Evolutionary conservation across 2,329 filamentous ascomycete species (phyloP).

Genomic region (Arthrobotrys megalospora): DNA sequence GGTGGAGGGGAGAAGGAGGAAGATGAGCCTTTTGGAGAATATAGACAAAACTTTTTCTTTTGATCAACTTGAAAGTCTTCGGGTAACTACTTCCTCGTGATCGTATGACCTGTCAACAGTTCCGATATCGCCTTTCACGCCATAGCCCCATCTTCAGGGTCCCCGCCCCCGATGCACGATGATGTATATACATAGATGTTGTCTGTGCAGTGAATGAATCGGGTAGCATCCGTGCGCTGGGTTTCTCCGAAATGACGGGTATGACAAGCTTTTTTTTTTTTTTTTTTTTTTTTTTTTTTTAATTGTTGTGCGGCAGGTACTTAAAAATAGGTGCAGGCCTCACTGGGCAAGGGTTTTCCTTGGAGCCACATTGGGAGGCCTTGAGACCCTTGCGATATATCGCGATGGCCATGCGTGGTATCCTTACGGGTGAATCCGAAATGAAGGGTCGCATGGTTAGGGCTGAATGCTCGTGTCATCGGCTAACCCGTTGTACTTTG

Average conservation of each 20-base stretch:
- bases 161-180: constrained; percentile 7
- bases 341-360: not conserved
- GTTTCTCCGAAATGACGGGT: constrained; percentile 36
- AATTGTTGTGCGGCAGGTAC: constrained; percentile 3
- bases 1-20: not conserved
- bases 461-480: constrained; percentile 28
- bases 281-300: constrained; percentile 2
- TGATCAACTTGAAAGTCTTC: not conserved
- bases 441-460: constrained; percentile 27
- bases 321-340: constrained; percentile 42
- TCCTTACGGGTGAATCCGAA: constrained; percentile 11
- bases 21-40: not conserved
- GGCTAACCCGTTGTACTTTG: constrained; percentile 25
- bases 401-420: not conserved
- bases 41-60: constrained; percentile 25
- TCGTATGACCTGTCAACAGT: constrained; percentile 5
- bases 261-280: not conserved
- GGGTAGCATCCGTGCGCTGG: constrained; percentile 17
- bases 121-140: constrained; percentile 10
- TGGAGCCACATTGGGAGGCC: constrained; percentile 10
- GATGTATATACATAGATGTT: constrained; percentile 25
- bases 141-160: constrained; percentile 27
- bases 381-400: constrained; percentile 17
- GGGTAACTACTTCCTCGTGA: not conserved
- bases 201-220: not conserved